Percentiles rank a stretch among this genome's conserved stretches.
Conservation (phyloP, 768 basidiomycete species). For the Tephrocybe sp. region DNA sequence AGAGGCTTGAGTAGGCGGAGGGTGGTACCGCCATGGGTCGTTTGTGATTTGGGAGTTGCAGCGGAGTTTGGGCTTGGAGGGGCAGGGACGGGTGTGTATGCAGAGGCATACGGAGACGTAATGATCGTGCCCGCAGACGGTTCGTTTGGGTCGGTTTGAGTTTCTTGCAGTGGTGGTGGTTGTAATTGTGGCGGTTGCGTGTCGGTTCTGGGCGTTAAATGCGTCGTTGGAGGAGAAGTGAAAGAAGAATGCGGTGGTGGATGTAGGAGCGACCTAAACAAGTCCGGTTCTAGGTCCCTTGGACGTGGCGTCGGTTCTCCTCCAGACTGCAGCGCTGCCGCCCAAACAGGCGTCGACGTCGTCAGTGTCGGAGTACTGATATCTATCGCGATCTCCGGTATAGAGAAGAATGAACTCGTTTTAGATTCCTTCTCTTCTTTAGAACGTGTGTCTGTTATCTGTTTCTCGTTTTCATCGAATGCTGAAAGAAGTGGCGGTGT, state of each 20-base stretch:
- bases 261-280: neutral
- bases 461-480: constrained; percentile 19
- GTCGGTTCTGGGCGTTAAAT: no score
- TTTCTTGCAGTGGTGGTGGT: neutral
- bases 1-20: constrained; percentile 52
- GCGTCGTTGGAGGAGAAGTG: no score
- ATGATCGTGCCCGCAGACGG: neutral
- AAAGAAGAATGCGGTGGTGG: neutral
- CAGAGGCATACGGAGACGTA: neutral
- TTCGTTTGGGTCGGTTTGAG: neutral
- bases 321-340: neutral
- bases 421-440: constrained; percentile 6
- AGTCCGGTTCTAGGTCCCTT: constrained; percentile 10
- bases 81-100: constrained; percentile 4
- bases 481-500: no score
- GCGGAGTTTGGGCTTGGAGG: neutral
- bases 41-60: neutral
- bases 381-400: constrained; percentile 11
- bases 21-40: no score
- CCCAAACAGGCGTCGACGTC: neutral
- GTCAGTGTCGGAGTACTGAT: constrained; percentile 18
- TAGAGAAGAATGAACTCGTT: constrained; percentile 8
- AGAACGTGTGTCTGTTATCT: neutral
- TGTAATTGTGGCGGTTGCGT: no score
- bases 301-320: constrained; percentile 18